phyloP scores from a whole-genome alignment of 2,329 filamentous ascomycete genomes.

The Pseudomassariella vexata region DNA sequence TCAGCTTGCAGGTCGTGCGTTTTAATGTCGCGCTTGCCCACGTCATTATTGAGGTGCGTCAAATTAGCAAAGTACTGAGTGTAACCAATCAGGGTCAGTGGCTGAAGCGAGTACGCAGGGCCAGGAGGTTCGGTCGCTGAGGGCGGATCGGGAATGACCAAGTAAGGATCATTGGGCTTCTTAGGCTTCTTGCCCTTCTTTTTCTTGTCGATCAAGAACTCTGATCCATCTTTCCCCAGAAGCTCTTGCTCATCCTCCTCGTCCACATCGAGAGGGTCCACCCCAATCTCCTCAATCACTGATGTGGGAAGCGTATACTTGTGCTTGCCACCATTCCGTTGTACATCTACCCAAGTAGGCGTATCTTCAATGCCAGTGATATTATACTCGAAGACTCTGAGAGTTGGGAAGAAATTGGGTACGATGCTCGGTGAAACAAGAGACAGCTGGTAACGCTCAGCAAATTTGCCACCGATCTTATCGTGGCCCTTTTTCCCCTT shows the following conservation, averaged over 20 bases:
- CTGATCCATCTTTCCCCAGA: too few species aligned
- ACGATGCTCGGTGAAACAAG: conserved; percentile 83
- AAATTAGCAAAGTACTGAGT: conserved; percentile 93
- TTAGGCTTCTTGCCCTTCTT: conserved; percentile 39
- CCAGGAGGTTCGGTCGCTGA: conserved; percentile 69
- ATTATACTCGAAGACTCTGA: conserved; percentile 94
- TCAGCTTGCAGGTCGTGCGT: too few species aligned
- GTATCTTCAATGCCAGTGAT: conserved; percentile 65
- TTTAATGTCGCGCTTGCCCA: conserved; percentile 29
- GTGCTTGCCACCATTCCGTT: conserved; percentile 18
- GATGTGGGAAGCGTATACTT: conserved; percentile 8
- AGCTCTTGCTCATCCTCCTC: too few species aligned
- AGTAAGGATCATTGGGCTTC: conserved; percentile 52
- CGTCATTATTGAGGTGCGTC: conserved; percentile 79
- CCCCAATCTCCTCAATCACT: too few species aligned
- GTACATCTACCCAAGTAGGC: conserved; percentile 34
- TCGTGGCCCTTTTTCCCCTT: conserved; percentile 51
- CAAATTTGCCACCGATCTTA: conserved; percentile 73
- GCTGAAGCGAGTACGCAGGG: conserved; percentile 83
- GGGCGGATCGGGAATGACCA: conserved; percentile 65
- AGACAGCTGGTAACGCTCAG: conserved; percentile 77
- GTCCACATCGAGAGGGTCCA: too few species aligned
- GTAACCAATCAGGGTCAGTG: conserved; percentile 72
- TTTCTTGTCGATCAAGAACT: too few species aligned
- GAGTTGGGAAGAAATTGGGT: conserved; percentile 84